Conservation (phyloP, 495 filamentous ascomycete species). For the Lasiosphaeria ovina region DNA sequence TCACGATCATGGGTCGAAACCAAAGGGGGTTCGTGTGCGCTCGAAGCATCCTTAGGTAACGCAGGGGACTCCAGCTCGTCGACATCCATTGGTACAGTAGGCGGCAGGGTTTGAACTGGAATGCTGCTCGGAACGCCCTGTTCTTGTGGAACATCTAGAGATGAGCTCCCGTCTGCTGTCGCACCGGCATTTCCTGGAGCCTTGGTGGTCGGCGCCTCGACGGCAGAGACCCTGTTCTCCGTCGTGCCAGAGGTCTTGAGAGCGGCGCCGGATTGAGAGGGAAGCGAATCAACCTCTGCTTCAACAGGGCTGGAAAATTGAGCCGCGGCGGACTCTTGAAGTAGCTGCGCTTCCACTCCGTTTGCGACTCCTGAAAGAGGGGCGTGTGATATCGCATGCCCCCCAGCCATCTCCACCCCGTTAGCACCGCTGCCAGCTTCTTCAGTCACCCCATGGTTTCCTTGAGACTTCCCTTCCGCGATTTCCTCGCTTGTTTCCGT, state of each 20-base stretch:
- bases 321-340: conserved; percentile 39
- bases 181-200: neutral
- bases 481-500: conserved; percentile 35
- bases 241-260: neutral
- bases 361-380: conserved; percentile 12
- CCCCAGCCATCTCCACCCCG: conserved; percentile 8
- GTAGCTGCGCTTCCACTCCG: conserved; percentile 41
- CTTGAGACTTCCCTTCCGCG: conserved; percentile 2
- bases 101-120: too few relatives aligned
- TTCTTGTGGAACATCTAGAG: too few relatives aligned
- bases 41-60: neutral
- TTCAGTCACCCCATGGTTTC: conserved; percentile 7
- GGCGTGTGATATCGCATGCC: conserved; percentile 15
- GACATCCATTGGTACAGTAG: conserved; percentile 16
- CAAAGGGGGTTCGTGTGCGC: neutral
- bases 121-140: too few relatives aligned
- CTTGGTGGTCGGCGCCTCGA: neutral
- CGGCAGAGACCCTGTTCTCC: neutral
- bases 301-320: conserved; percentile 12
- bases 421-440: conserved; percentile 13
- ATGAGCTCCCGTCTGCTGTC: neutral
- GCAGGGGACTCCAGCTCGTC: conserved; percentile 4
- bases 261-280: neutral
- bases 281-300: neutral
- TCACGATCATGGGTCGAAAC: neutral